phyloP scores from a whole-genome alignment of 345 rosid species.

The Aegle marmelos region DNA sequence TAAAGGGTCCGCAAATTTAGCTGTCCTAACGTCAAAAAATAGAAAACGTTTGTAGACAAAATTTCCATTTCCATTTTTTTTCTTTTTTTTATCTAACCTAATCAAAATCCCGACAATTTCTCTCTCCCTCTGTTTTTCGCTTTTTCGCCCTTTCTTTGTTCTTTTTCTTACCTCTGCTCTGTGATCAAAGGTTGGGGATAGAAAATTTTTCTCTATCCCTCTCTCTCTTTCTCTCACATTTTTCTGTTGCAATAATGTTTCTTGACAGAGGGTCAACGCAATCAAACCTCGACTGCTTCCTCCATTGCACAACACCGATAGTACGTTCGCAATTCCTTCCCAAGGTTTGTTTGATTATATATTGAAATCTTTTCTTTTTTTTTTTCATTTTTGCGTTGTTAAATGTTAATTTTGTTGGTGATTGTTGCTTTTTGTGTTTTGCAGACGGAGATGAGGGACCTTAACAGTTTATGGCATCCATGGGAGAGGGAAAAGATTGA shows the following conservation, averaged over 20 bases:
- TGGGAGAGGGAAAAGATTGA: slow-evolving; percentile 90
- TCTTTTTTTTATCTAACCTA: slow-evolving; percentile 28
- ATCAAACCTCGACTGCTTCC: slow-evolving; percentile 87
- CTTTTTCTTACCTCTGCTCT: slow-evolving; percentile 16
- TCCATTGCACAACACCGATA: slow-evolving; percentile 73
- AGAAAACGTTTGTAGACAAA: slow-evolving; percentile 29
- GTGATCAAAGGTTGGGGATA: slow-evolving; percentile 30
- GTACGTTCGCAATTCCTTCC: slow-evolving; percentile 81
- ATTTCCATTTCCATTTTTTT: slow-evolving; percentile 14
- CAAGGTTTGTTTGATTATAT: slow-evolving; percentile 44
- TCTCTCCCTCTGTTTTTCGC: slow-evolving; percentile 29
- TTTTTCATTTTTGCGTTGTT: too few relatives aligned
- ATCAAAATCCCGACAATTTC: slow-evolving; percentile 46
- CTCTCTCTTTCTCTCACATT: slow-evolving; percentile 15
- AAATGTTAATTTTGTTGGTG: background rate
- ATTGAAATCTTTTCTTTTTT: background rate
- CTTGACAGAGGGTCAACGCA: slow-evolving; percentile 55
- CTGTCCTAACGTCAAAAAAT: slow-evolving; percentile 59
- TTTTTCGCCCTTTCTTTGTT: slow-evolving; percentile 13
- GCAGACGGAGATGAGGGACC: slow-evolving; percentile 79
- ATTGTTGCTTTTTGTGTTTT: slow-evolving; percentile 10
- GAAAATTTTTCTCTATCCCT: slow-evolving; percentile 21
- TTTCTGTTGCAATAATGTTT: slow-evolving; percentile 45
- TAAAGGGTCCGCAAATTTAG: slow-evolving; percentile 45
- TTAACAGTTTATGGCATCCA: slow-evolving; percentile 89